Percentiles rank a stretch among this genome's conserved stretches.
phyloP scores from a whole-genome alignment of 1,284 basidiomycete genomes.

The Ganoderma sinense region DNA sequence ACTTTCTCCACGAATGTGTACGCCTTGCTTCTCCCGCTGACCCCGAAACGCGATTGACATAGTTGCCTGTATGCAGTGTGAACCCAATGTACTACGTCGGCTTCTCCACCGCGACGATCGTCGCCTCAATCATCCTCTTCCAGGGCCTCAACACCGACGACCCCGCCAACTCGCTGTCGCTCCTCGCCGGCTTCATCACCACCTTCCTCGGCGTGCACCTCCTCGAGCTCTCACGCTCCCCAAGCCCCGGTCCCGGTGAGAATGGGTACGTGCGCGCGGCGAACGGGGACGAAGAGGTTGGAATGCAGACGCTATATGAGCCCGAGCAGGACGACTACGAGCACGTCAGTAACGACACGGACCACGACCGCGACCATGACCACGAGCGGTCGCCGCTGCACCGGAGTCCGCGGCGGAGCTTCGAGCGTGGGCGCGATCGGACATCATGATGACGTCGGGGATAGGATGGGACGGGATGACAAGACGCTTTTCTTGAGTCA shows the following conservation, averaged over 20 bases:
- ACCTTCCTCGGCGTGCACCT: slow-evolving; percentile 48
- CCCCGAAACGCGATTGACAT: too few species aligned
- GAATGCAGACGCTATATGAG: slow-evolving; percentile 29
- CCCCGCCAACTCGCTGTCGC: slow-evolving; percentile 83
- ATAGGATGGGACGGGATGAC: background rate
- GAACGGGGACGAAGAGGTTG: slow-evolving; percentile 25
- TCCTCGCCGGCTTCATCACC: slow-evolving; percentile 87
- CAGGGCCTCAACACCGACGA: slow-evolving; percentile 95
- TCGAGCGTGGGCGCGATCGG: slow-evolving; percentile 8
- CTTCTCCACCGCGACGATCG: slow-evolving; percentile 96
- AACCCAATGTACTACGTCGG: slow-evolving; percentile 99
- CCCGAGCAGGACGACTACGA: slow-evolving; percentile 26
- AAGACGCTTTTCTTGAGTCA: background rate
- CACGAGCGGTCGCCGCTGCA: slow-evolving; percentile 26
- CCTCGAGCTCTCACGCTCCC: slow-evolving; percentile 68
- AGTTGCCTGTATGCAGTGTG: slow-evolving; percentile 62
- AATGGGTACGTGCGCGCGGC: slow-evolving; percentile 24
- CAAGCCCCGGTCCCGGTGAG: slow-evolving; percentile 5
- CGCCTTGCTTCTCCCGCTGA: slow-evolving; percentile 37
- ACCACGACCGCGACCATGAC: slow-evolving; percentile 11
- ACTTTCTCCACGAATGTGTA: slow-evolving; percentile 98
- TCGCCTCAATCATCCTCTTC: slow-evolving; percentile 96
- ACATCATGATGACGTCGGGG: background rate
- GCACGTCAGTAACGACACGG: slow-evolving; percentile 7
- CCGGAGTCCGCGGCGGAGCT: slow-evolving; percentile 10